Conservation (phyloP, 2,329 filamentous ascomycete genomes). For the Alternaria sp. region DNA sequence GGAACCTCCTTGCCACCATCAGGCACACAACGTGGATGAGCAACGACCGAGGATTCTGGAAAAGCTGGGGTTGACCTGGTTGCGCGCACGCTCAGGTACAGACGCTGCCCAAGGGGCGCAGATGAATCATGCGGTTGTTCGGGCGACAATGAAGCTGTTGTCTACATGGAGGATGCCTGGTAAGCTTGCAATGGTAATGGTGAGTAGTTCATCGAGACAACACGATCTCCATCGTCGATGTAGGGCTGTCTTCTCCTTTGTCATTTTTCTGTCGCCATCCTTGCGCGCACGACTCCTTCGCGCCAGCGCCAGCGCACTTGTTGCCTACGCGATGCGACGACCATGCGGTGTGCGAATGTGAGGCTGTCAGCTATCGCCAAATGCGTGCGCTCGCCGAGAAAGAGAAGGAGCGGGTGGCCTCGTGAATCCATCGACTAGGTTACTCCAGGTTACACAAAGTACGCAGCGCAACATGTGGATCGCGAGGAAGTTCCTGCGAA, state of each 20-base stretch:
- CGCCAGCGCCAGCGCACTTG: not conserved
- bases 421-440: not conserved
- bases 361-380: not conserved
- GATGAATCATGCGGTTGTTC: not conserved
- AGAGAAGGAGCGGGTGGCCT: not conserved
- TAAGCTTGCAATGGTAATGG: not conserved
- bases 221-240: not conserved
- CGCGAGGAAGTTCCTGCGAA: not conserved
- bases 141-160: not conserved
- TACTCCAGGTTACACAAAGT: not conserved
- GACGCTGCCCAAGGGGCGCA: not conserved
- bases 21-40: not conserved
- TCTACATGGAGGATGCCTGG: not conserved
- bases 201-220: not conserved
- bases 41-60: not conserved
- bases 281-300: not conserved
- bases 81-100: not conserved
- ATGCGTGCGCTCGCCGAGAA: not conserved
- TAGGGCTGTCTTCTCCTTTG: not conserved
- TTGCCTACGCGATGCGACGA: not conserved
- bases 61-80: conserved; percentile 3
- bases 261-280: not conserved
- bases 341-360: not conserved
- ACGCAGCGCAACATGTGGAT: not conserved
- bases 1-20: not conserved